Evolutionary conservation across 192 early-diverging fungal genomes (phyloP).

Genomic region (Podila epigama): DNA sequence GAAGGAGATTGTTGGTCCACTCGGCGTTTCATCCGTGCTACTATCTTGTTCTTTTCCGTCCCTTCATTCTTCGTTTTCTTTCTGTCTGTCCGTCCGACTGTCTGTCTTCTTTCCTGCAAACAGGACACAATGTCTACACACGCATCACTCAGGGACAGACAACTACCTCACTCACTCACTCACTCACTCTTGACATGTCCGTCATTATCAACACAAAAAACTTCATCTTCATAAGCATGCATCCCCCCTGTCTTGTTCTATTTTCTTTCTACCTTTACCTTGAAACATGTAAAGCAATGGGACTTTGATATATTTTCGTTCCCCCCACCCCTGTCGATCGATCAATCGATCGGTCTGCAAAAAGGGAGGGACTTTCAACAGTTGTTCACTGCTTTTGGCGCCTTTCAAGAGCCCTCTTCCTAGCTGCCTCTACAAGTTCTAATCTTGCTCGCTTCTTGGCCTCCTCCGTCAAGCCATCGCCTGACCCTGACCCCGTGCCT

Average conservation of each 20-base stretch:
- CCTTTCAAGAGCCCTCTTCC: slow-evolving; percentile 53
- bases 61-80: not conserved
- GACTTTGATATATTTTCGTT: too few species aligned
- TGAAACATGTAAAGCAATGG: too few species aligned
- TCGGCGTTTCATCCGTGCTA: not conserved
- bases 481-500: not conserved
- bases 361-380: not conserved
- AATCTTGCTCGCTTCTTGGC: slow-evolving; percentile 46
- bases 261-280: too few species aligned
- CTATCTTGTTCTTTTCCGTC: not conserved
- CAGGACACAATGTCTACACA: too few species aligned
- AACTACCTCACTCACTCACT: too few species aligned
- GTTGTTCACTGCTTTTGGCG: slow-evolving; percentile 12
- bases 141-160: too few species aligned
- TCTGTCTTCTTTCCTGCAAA: not conserved
- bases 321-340: not conserved
- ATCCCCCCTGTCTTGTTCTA: too few species aligned
- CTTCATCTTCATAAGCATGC: too few species aligned
- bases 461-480: slow-evolving; percentile 16
- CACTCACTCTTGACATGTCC: too few species aligned
- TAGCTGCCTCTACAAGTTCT: slow-evolving; percentile 48
- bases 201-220: too few species aligned
- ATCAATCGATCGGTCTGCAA: not conserved
- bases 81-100: not conserved
- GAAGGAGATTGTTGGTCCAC: too few species aligned